These are phyloP conservation scores for Stereocaulon alpinum DNA, from an alignment of 495 filamentous ascomycete species.

Conservation along the genomic window DNA sequence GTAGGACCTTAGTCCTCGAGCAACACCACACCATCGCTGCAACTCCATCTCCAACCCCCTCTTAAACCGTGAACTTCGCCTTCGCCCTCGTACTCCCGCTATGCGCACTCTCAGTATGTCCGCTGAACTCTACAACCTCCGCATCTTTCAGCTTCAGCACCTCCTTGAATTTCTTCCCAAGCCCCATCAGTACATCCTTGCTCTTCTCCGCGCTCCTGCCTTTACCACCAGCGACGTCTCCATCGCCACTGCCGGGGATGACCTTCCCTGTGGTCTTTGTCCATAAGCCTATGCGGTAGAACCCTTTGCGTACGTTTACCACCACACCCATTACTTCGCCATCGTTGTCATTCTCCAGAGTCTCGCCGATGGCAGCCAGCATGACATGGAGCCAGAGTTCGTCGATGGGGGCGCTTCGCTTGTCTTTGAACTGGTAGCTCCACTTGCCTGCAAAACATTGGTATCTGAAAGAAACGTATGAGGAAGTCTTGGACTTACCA, in stretches of 20 bases:
- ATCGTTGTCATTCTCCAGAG: conserved; percentile 78
- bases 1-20: background rate
- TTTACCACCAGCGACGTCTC: conserved; percentile 55
- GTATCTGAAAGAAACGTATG: background rate
- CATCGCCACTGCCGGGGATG: conserved; percentile 62
- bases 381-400: conserved; percentile 95
- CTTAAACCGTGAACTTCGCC: conserved; percentile 79
- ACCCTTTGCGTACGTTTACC: conserved; percentile 95
- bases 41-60: background rate
- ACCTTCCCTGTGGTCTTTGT: conserved; percentile 82
- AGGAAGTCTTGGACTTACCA: conserved; percentile 34
- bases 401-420: conserved; percentile 80
- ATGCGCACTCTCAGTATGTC: conserved; percentile 88
- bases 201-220: conserved; percentile 66
- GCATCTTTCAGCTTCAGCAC: conserved; percentile 62
- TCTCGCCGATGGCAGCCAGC: conserved; percentile 94
- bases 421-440: conserved; percentile 96
- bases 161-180: conserved; percentile 85
- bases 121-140: conserved; percentile 86
- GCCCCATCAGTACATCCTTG: conserved; percentile 67
- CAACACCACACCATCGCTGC: background rate
- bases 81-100: conserved; percentile 88
- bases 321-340: conserved; percentile 99
- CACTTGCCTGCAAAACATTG: conserved; percentile 48
- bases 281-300: conserved; percentile 93